A percentile compares a stretch with the other conserved stretches of the same genome.
These are phyloP conservation scores for Alternaria incomplexa DNA, from an alignment of 2,329 filamentous ascomycete species.

Conservation along the genomic window DNA sequence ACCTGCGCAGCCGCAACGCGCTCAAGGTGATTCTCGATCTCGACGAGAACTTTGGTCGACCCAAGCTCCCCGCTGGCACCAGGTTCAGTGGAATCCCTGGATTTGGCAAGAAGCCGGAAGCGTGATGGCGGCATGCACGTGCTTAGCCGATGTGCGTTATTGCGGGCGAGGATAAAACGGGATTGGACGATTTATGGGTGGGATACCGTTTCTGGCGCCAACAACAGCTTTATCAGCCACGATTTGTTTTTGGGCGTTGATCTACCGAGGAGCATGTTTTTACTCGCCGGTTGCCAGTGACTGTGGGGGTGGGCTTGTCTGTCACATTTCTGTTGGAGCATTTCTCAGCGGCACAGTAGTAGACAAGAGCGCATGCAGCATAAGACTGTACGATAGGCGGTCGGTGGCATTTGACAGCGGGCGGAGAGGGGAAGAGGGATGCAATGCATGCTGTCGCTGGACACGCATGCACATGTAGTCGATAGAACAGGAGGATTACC, in stretches of 20 bases:
- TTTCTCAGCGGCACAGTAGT: conserved; percentile 16
- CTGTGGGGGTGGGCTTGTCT: conserved; percentile 21
- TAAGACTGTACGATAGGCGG: conserved; percentile 32
- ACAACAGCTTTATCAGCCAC: conserved; percentile 34
- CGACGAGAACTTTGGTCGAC: conserved; percentile 87
- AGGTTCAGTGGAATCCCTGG: conserved; percentile 46
- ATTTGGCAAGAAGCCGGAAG: conserved; percentile 41
- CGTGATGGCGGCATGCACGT: conserved; percentile 22
- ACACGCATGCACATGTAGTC: conserved; percentile 7
- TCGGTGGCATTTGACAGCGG: conserved; percentile 1
- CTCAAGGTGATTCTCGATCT: conserved; percentile 95
- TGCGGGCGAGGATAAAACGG: conserved; percentile 37
- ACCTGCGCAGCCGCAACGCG: conserved; percentile 81
- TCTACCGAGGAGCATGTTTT: conserved; percentile 22
- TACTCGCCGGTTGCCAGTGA: conserved; percentile 19
- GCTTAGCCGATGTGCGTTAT: conserved; percentile 13
- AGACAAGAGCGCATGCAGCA: conserved; percentile 22
- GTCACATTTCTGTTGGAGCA: conserved; percentile 3
- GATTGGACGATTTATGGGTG: conserved; percentile 36
- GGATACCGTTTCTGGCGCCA: conserved; percentile 23
- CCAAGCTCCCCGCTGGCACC: conserved; percentile 61
- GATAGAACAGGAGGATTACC: conserved; percentile 10
- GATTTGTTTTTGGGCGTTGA: conserved; percentile 36
- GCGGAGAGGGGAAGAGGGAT: conserved; percentile 1
- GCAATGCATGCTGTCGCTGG: conserved; percentile 4